Evolutionary conservation across 331 rosid genomes (phyloP).

Genomic region (Acacia pycnantha): DNA sequence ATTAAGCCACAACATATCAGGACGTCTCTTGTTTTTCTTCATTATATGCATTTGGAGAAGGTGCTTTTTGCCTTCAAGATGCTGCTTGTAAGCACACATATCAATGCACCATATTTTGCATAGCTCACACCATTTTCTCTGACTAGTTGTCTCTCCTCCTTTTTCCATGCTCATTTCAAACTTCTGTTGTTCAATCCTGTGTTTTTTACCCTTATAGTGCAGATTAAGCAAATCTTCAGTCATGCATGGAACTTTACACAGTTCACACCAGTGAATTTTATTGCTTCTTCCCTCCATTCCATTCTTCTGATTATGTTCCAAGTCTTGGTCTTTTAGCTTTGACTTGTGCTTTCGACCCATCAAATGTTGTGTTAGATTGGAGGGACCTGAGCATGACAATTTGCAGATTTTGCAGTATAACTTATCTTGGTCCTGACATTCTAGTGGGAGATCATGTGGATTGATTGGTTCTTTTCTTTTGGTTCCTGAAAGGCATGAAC

Average conservation of each 20-base stretch:
- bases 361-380: neutral
- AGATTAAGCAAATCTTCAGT: slow-evolving; percentile 22
- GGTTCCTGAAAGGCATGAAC: neutral
- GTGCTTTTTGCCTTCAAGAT: slow-evolving; percentile 34
- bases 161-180: neutral
- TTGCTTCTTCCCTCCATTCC: neutral
- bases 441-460: neutral
- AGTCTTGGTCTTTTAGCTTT: neutral
- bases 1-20: neutral
- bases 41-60: neutral
- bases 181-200: neutral
- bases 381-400: neutral
- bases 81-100: slow-evolving; percentile 20
- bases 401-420: neutral
- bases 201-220: slow-evolving; percentile 32
- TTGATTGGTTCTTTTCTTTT: neutral
- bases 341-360: slow-evolving; percentile 11
- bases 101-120: slow-evolving; percentile 34
- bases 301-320: neutral
- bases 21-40: neutral
- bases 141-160: slow-evolving; percentile 3
- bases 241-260: slow-evolving; percentile 21
- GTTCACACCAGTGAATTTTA: slow-evolving; percentile 26
- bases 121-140: slow-evolving; percentile 25
- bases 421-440: neutral